Evolutionary conservation across 495 filamentous ascomycete species (phyloP).

Genomic region (Penicillium ucsense): DNA sequence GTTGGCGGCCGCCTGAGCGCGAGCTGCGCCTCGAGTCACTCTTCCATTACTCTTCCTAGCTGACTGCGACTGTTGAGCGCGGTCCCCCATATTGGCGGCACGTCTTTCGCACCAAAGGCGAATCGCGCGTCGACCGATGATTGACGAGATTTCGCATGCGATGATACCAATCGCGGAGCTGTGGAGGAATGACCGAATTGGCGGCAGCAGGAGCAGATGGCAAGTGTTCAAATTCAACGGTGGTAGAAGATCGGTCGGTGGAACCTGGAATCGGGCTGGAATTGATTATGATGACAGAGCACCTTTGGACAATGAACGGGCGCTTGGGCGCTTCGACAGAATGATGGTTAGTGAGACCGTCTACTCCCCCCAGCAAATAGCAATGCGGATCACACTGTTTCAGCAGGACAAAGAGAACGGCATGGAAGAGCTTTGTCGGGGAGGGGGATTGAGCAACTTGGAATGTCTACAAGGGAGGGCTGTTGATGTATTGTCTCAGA

Average conservation of each 20-base stretch:
- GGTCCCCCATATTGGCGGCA: constrained; percentile 16
- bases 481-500: constrained; percentile 12
- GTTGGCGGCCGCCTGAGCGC: constrained; percentile 18
- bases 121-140: constrained; percentile 2
- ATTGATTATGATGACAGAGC: background rate
- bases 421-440: constrained; percentile 11
- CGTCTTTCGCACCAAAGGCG: constrained; percentile 8
- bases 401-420: constrained; percentile 16
- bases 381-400: background rate
- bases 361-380: background rate
- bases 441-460: constrained; percentile 5
- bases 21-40: constrained; percentile 1
- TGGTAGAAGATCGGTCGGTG: background rate
- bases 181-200: background rate
- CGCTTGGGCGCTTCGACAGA: constrained; percentile 3
- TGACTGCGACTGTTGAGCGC: constrained; percentile 10
- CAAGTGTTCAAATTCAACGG: background rate
- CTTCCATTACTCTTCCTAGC: constrained; percentile 4
- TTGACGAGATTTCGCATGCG: constrained; percentile 5
- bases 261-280: background rate
- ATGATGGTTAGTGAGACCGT: background rate
- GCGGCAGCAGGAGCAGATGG: background rate
- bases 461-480: constrained; percentile 19
- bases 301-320: background rate
- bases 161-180: background rate